A percentile compares a stretch with the other conserved stretches of the same genome.
Evolutionary conservation across 2,329 filamentous ascomycete species (phyloP).

Genomic region (Curvularia lunata): DNA sequence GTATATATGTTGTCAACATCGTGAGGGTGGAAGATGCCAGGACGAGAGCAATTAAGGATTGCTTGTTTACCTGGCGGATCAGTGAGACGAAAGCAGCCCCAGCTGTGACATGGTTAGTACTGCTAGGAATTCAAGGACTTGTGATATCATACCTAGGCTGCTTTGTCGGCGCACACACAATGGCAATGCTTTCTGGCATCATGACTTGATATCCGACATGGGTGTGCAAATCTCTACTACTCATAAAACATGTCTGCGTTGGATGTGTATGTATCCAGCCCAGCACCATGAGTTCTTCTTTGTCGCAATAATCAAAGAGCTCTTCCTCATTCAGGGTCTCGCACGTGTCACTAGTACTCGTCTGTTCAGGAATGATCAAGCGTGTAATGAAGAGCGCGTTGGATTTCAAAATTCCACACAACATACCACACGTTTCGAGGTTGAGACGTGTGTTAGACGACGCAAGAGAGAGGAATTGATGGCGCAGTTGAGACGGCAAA

Average conservation of each 20-base stretch:
- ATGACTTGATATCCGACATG: conserved; percentile 94
- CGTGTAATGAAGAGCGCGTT: conserved; percentile 92
- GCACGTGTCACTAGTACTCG: conserved; percentile 88
- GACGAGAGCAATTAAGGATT: conserved; percentile 79
- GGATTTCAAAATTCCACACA: conserved; percentile 88
- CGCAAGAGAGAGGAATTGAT: conserved; percentile 76
- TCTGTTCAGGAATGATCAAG: conserved; percentile 89
- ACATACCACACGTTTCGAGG: conserved; percentile 92
- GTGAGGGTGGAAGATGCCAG: conserved; percentile 84
- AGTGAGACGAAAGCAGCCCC: conserved; percentile 91
- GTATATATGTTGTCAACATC: conserved; percentile 76
- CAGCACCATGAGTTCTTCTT: conserved; percentile 80
- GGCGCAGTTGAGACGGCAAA: conserved; percentile 76
- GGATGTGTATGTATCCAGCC: conserved; percentile 99
- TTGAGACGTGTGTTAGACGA: conserved; percentile 77
- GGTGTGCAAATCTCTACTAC: conserved; percentile 89
- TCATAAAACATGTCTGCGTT: conserved; percentile 97
- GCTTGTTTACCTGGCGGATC: conserved; percentile 88
- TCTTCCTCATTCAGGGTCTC: conserved; percentile 87
- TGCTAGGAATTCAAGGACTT: neutral
- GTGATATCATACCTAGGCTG: conserved; percentile 70
- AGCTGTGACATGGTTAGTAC: conserved; percentile 58
- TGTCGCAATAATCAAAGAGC: conserved; percentile 88
- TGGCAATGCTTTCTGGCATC: conserved; percentile 94
- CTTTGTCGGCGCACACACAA: conserved; percentile 89